Base-by-base conservation (phyloP, 805 yeast genomes). In the Saccharomycopsis oosterbeekiorum region DNA sequence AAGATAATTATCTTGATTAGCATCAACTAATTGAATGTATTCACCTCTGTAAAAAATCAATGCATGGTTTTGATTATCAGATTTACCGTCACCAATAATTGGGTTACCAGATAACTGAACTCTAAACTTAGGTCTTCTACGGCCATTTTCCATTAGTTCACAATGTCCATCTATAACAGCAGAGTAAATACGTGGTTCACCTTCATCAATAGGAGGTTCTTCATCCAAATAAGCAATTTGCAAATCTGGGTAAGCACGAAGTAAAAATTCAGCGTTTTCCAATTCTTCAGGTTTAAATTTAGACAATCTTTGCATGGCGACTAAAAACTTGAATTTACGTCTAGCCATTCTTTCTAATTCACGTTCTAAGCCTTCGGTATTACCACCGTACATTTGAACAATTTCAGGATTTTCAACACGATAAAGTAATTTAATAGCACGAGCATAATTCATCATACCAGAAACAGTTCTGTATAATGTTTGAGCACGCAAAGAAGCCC, bases 1-100 rank as follows among this genome's bases (percentile, higher is more conserved):
- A 37, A 93, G 73, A 69, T 93, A 93, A 71, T 93, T 93, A 71
- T 93, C 98, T 75, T 93, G 98, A 68, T 93, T 93, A 1, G 98
- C 97, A 78, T 93, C 98, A 62, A 93, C 84, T 2, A 92, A 91
- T 75, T 93, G 97, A 65, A 93, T 86, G 70, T 91, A 92, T 70
- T 93, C 98, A 24, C 98, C 98, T 60, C 98, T 82, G 71, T 88
- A 86, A 73, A 88, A 93, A 14, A 92, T 84, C 47, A 93, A 71
- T 1, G 96, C 84, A 70, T 88, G 88, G 70, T 93, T 93, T 74
- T 93, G 98, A 71, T 93, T 93, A 71, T 93, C 98, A 15, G 97
- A 86, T 71, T 93, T 93, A 41, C 98, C 98, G 73, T 93, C 98
- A 34, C 98, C 98, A 55, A 92, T 76, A 59, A 93, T 93, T 12